phyloP scores from a whole-genome alignment of 2,329 filamentous ascomycete genomes.

The Stagonosporopsis cucurbitacearum region DNA sequence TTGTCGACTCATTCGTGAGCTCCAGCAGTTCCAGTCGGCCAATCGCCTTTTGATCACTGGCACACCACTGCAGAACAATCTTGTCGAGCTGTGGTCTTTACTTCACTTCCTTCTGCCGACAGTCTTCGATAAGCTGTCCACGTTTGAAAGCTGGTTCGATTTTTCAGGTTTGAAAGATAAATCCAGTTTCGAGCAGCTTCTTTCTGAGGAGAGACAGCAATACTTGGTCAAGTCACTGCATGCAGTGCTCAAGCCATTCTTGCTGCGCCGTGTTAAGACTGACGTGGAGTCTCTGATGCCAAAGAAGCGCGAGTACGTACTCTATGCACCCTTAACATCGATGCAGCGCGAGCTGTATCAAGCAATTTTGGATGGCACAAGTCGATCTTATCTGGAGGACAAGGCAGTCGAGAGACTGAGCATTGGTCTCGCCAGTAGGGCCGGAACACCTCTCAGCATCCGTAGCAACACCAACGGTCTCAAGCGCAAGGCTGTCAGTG shows the following conservation, averaged over 20 bases:
- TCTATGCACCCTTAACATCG: constrained; percentile 89
- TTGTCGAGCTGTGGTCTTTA: constrained; percentile 92
- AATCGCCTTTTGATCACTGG: constrained; percentile 93
- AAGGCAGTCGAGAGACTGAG: constrained; percentile 74
- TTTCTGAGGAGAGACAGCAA: constrained; percentile 78
- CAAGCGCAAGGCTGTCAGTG: constrained; percentile 64
- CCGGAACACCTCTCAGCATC: constrained; percentile 56
- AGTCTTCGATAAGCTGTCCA: constrained; percentile 91
- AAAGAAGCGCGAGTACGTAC: constrained; percentile 93
- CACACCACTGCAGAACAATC: constrained; percentile 93
- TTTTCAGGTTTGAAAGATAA: constrained; percentile 92
- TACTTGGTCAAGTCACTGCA: constrained; percentile 88
- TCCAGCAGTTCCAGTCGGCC: constrained; percentile 87
- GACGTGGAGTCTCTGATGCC: constrained; percentile 92
- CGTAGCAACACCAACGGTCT: constrained; percentile 55
- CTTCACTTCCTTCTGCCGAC: constrained; percentile 91
- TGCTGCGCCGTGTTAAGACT: constrained; percentile 86
- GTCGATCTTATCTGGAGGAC: constrained; percentile 69
- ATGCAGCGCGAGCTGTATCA: constrained; percentile 93
- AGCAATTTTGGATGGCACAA: constrained; percentile 67
- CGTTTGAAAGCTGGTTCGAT: constrained; percentile 96
- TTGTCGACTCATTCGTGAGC: constrained; percentile 85
- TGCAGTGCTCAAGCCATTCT: constrained; percentile 87
- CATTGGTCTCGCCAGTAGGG: constrained; percentile 46
- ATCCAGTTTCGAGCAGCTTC: constrained; percentile 75